Percentiles rank a stretch among this genome's conserved stretches.
Evolutionary conservation across 2,329 filamentous ascomycete species (phyloP).

Genomic region (Cladosporium velox): DNA sequence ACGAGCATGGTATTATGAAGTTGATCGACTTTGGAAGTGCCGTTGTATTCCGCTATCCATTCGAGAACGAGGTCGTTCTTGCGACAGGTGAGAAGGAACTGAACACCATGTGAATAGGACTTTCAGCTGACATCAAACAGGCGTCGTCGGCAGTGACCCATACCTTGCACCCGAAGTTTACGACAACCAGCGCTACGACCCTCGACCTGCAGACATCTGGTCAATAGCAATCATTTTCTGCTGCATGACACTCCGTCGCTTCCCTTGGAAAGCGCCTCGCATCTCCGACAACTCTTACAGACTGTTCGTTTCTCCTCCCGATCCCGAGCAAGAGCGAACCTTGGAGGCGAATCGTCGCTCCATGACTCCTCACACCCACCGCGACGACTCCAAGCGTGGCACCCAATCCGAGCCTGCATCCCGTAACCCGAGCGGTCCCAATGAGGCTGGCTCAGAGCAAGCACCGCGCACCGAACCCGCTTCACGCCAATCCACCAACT

Average conservation of each 20-base stretch:
- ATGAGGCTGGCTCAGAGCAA: constrained; percentile 23
- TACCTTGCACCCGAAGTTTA: constrained; percentile 98
- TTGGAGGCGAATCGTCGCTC: constrained; percentile 34
- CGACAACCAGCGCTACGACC: constrained; percentile 89
- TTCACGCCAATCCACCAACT: constrained; percentile 26
- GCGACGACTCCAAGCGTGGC: constrained; percentile 27
- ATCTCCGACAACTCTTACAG: constrained; percentile 93
- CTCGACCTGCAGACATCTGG: constrained; percentile 94
- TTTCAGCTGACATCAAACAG: constrained; percentile 44
- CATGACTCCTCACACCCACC: constrained; percentile 22
- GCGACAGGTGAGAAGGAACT: constrained; percentile 67
- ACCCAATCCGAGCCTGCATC: constrained; percentile 44
- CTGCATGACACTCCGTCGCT: constrained; percentile 93
- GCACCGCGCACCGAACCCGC: constrained; percentile 25
- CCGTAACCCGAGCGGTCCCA: constrained; percentile 38
- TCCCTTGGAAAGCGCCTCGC: constrained; percentile 95
- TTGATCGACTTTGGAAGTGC: constrained; percentile 98
- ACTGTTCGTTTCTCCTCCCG: constrained; percentile 83
- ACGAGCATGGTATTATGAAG: constrained; percentile 96
- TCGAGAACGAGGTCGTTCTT: constrained; percentile 82
- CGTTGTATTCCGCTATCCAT: constrained; percentile 95
- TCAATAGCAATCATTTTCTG: constrained; percentile 98
- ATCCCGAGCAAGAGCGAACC: constrained; percentile 59
- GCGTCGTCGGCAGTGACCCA: constrained; percentile 84
- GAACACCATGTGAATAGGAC: background rate